Conservation (phyloP, 2,329 filamentous ascomycete species). For the Phialemonium atrogriseum region DNA sequence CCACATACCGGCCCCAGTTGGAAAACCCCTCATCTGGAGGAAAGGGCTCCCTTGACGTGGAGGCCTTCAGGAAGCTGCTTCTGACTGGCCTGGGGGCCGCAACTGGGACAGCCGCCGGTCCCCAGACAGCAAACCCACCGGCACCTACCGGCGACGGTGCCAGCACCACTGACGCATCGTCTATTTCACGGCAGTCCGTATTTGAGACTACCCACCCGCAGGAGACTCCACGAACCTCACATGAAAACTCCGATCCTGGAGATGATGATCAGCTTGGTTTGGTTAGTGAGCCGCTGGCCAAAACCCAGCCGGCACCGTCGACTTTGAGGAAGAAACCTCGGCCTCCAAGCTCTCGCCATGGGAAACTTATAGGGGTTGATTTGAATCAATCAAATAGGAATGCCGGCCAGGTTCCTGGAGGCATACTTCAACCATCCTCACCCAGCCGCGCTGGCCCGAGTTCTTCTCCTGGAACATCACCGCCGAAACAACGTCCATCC, state of each 20-base stretch:
- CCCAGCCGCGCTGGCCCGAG: too few relatives aligned
- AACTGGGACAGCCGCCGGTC: conserved; percentile 1
- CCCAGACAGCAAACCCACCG: conserved; percentile 14
- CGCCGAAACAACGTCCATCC: conserved; percentile 23
- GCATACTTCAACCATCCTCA: conserved; percentile 12
- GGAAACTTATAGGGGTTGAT: conserved; percentile 58
- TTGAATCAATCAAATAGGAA: conserved; percentile 24
- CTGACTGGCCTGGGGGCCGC: conserved; percentile 58
- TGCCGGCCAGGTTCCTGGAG: conserved; percentile 1
- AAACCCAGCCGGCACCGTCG: conserved; percentile 11
- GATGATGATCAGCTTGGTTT: conserved; percentile 33
- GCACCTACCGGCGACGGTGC: conserved; percentile 27
- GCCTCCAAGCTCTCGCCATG: conserved; percentile 69
- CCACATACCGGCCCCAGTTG: conserved; percentile 22
- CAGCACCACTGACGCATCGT: conserved; percentile 50
- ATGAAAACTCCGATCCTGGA: conserved; percentile 45
- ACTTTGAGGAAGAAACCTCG: conserved; percentile 52
- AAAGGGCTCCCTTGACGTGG: conserved; percentile 58
- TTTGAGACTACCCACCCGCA: conserved; percentile 32
- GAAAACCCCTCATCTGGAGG: conserved; percentile 21
- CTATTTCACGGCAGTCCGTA: conserved; percentile 49
- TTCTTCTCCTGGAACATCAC: conserved; percentile 11
- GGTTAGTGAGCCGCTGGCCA: conserved; percentile 10
- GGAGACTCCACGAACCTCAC: conserved; percentile 50
- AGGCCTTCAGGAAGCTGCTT: conserved; percentile 68